Evolutionary conservation across 176 grass and related monocot species (phyloP).

Genomic region (Carex myosuroides): DNA sequence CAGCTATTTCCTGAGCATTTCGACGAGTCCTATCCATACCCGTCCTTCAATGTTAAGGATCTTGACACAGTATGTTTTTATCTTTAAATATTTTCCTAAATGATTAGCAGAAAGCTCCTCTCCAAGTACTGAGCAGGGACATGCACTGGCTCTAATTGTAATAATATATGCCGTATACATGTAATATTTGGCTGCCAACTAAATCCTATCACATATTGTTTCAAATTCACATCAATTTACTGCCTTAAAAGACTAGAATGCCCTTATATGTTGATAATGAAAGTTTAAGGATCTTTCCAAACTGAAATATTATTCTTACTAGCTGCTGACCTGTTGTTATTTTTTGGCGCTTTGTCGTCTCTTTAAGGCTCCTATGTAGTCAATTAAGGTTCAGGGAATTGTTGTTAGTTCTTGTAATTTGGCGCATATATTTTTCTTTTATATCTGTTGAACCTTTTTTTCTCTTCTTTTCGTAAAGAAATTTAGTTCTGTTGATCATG

Average conservation of each 20-base stretch:
- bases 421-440: neutral
- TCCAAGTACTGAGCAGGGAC: neutral
- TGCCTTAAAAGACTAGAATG: neutral
- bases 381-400: neutral
- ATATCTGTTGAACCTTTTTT: neutral
- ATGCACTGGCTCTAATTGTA: neutral
- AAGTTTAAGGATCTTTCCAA: neutral
- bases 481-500: neutral
- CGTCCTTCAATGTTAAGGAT: conserved; percentile 99
- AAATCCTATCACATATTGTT: neutral
- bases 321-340: neutral
- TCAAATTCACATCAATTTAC: neutral
- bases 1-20: conserved; percentile 94
- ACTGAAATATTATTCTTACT: conserved; percentile 2
- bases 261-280: neutral
- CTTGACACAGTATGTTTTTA: conserved; percentile 67
- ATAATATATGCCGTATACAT: neutral
- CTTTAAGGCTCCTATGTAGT: neutral
- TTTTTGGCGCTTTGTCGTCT: too few species aligned
- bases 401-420: neutral
- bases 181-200: neutral
- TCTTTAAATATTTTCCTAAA: neutral
- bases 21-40: conserved; percentile 82
- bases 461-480: neutral
- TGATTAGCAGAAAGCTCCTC: neutral